Conservation (phyloP, 441 rosid genomes). For the Melastoma candidum region DNA sequence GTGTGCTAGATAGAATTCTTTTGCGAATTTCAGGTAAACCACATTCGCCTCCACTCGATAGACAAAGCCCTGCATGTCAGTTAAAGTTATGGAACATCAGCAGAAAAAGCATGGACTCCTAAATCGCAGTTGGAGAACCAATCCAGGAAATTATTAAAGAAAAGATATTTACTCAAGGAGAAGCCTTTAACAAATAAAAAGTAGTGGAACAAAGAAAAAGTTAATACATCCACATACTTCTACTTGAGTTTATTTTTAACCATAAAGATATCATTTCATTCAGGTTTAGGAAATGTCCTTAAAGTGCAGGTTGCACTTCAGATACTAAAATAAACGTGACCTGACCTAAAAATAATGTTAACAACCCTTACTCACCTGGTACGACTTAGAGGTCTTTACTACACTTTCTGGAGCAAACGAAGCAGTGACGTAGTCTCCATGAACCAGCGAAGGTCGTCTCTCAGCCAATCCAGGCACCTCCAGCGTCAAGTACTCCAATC, state of each 20-base stretch:
- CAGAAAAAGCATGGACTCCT: neutral
- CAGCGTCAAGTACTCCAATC: conserved; percentile 33
- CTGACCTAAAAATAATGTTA: conserved; percentile 6
- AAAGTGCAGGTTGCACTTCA: neutral
- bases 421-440: conserved; percentile 42
- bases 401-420: conserved; percentile 21
- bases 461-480: conserved; percentile 65
- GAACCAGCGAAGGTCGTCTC: conserved; percentile 57
- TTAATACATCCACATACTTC: no score
- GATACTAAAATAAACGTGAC: conserved; percentile 1
- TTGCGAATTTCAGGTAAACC: conserved; percentile 43
- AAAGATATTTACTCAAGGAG: neutral
- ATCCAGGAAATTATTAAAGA: neutral
- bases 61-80: conserved; percentile 37
- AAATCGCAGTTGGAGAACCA: no score
- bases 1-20: conserved; percentile 34
- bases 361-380: conserved; percentile 28
- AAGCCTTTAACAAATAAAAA: neutral
- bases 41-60: conserved; percentile 70
- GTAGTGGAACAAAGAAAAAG: no score
- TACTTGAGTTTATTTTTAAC: no score
- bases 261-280: no score
- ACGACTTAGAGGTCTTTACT: conserved; percentile 15
- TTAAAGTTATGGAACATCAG: conserved; percentile 5
- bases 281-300: no score